phyloP scores from a whole-genome alignment of 1,284 basidiomycete genomes.

The Rhodotorula sp. region DNA sequence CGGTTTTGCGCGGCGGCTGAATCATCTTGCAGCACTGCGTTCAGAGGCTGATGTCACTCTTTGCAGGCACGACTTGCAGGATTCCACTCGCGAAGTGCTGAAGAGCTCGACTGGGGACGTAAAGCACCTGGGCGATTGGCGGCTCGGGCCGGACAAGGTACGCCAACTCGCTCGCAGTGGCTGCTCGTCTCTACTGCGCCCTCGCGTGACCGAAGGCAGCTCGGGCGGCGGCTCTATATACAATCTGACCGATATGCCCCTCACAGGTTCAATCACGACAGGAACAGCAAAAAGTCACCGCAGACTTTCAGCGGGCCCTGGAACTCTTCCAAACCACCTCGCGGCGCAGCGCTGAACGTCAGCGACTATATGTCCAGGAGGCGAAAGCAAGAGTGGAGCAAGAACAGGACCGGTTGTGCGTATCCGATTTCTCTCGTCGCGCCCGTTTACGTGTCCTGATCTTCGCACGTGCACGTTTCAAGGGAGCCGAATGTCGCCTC shows the following conservation, averaged over 20 bases:
- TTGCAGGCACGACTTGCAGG: slow-evolving; percentile 70
- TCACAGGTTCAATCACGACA: slow-evolving; percentile 48
- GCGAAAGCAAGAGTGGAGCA: slow-evolving; percentile 62
- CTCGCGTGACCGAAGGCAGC: not conserved
- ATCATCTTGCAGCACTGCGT: not conserved
- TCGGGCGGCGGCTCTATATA: not conserved
- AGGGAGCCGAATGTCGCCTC: not conserved
- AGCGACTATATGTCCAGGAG: slow-evolving; percentile 77
- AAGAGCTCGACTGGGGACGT: slow-evolving; percentile 90
- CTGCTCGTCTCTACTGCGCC: not conserved
- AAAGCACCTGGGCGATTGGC: slow-evolving; percentile 74
- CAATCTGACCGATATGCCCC: not conserved
- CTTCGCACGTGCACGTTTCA: too few species aligned
- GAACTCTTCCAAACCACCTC: slow-evolving; percentile 89
- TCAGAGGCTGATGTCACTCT: not conserved
- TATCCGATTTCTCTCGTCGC: slow-evolving; percentile 15
- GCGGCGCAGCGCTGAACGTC: slow-evolving; percentile 80
- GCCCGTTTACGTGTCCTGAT: too few species aligned
- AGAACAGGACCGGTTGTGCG: slow-evolving; percentile 4
- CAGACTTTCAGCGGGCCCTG: slow-evolving; percentile 86
- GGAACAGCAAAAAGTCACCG: slow-evolving; percentile 75
- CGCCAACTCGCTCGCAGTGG: slow-evolving; percentile 42
- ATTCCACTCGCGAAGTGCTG: slow-evolving; percentile 87
- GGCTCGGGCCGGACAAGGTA: slow-evolving; percentile 59
- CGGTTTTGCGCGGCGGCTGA: slow-evolving; percentile 47